Evolutionary conservation across 768 basidiomycete species (phyloP), one percentile per base, ranked within the genome.

Genomic region (Stropharia rugosoannulata): DNA sequence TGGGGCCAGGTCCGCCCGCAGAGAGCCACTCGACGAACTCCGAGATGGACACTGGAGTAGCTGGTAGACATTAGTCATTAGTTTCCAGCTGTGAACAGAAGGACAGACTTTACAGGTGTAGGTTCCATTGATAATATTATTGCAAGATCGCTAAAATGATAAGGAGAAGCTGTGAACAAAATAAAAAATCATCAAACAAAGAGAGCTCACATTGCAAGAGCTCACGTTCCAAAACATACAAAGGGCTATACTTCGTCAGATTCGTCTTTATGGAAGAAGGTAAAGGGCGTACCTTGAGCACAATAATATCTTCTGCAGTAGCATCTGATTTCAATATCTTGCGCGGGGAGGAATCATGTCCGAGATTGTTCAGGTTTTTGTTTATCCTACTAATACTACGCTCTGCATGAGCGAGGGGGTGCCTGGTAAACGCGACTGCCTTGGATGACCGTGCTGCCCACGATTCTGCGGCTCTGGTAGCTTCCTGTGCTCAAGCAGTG

Each of bases 351-450:
- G 96, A 98, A 1, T 95, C 96, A 32, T 95, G 80, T 0, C 96
- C 96, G 5, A 98, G 78, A 68, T 99, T 97, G 66, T 99, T 97
- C 12, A 98, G 82, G 9, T n/a, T n/a, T n/a, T n/a, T n/a, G n/a
- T n/a, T n/a, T n/a, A n/a, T n/a, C n/a, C n/a, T n/a, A n/a, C n/a
- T n/a, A n/a, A n/a, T n/a, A n/a, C n/a, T n/a, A n/a, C n/a, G n/a
- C n/a, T n/a, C 87, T 89, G 0, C 87, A 87, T 13, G 74, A 71
- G 69, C 88, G 78, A 0, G 87, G 85, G 15, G 89, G 71, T n/a
- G 74, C 75, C 41, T 79, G 79, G 60, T 82, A 77, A 16, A 76
- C 22, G 19, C 44, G 22, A 16, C 44, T 22, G 5, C 44, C 1
- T n/a, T 7, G 13, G n/a, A n/a, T n/a, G n/a, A n/a, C n/a, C n/a